Evolutionary conservation across 352 stramenopile species (phyloP).

Genomic region (Phytophthora agathidicida): DNA sequence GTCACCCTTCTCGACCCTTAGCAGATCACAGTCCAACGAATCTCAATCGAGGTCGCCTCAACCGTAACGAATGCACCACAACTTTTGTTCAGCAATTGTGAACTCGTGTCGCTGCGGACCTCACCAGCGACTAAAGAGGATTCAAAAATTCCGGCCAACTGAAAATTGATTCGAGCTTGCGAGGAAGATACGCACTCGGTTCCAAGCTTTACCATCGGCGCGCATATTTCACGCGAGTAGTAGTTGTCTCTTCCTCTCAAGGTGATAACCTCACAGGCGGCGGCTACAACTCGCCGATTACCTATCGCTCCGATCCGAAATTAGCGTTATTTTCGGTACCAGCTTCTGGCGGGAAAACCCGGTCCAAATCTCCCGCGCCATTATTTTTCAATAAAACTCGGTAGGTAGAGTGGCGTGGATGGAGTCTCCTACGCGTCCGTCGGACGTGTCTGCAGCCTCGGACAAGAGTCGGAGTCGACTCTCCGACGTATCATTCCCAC

Average conservation of each 20-base stretch:
- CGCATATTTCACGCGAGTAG: too few relatives aligned
- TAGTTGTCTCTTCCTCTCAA: too few relatives aligned
- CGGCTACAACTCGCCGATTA: too few relatives aligned
- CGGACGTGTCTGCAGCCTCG: slow-evolving; percentile 12
- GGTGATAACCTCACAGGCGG: too few relatives aligned
- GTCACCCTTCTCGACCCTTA: slow-evolving; percentile 18
- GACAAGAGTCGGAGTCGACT: slow-evolving; percentile 12
- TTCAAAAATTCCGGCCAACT: not conserved
- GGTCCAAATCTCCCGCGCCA: not conserved
- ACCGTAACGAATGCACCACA: not conserved
- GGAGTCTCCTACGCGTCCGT: slow-evolving; percentile 6
- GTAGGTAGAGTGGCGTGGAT: slow-evolving; percentile 3
- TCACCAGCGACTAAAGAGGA: slow-evolving; percentile 3
- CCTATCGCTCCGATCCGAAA: slow-evolving; percentile 14
- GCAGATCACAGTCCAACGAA: slow-evolving; percentile 24
- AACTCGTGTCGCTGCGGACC: slow-evolving; percentile 7
- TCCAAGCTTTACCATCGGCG: too few relatives aligned
- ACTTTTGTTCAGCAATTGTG: slow-evolving; percentile 7
- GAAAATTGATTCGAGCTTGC: not conserved
- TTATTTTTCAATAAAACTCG: slow-evolving; percentile 10
- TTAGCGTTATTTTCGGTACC: not conserved
- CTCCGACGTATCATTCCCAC: slow-evolving; percentile 33
- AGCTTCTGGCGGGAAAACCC: slow-evolving; percentile 18
- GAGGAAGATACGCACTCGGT: not conserved
- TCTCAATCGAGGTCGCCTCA: not conserved